Base-by-base conservation (phyloP, 495 filamentous ascomycete species). In the Astrocystis sublimbata region DNA sequence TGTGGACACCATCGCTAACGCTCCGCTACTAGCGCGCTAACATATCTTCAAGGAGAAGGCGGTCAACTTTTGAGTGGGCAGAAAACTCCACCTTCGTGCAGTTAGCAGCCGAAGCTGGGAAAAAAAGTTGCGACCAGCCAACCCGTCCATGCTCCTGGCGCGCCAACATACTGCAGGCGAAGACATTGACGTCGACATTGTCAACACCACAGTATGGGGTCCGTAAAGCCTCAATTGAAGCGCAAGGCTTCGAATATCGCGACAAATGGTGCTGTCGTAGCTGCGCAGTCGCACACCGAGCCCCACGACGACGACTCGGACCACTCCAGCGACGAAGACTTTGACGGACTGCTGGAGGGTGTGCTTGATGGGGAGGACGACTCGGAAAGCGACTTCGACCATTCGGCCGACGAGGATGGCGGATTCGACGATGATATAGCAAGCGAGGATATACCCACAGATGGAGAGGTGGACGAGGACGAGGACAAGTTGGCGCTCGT, bases 291-390 rank as follows among this genome's bases (percentile, higher is more conserved):
- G 8, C n/a, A 58, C 30, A 33, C 21, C 9, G 6, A 33, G 4
- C 6, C 2, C n/a, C 30, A 53, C 2, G 19, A 45, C 38, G 15
- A 26, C 13, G 41, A 40, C 41, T 87, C 85, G 19, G 88, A 88
- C 7, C 85, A 88, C 42, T 30, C 17, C 13, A 26, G 26, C 35
- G 58, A 60, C 26, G 15, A 40, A 51, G 89, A 91, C 58, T 81
- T 93, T 67, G 77, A 79, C 33, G 83, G 82, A 1, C 76, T 89
- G 31, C 72, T 92, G 8, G 83, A 90, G 58, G 88, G 87, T 30
- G 80, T 86, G 52, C 77, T 90, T 45, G 80, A 80, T 55, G 84
- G 72, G 28, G 74, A 75, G 30, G 74, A 70, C 0, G 74, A 76
- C 17, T 73, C 74, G 9, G 76, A 77, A 17, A 71, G 72, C 23